Percentiles rank a stretch among this genome's conserved stretches.
Evolutionary conservation across 2,329 filamentous ascomycete genomes (phyloP).

Genomic region (Ceratocystis diversiconidia): DNA sequence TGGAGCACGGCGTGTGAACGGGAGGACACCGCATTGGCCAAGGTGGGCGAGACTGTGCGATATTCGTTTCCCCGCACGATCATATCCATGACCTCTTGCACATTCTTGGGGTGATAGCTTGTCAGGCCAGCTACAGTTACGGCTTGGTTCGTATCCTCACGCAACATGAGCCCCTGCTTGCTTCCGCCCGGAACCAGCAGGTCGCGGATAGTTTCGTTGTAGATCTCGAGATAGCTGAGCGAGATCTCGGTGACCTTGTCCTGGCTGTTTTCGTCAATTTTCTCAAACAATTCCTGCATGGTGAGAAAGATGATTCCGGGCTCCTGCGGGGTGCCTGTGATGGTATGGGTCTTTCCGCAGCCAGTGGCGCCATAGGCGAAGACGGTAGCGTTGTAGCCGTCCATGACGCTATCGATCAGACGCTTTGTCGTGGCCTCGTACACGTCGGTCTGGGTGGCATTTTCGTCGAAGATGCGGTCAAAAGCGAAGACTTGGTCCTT

Average conservation of each 20-base stretch:
- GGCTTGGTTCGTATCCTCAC: conserved; percentile 85
- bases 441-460: conserved; percentile 78
- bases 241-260: conserved; percentile 85
- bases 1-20: conserved; percentile 94
- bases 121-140: conserved; percentile 85
- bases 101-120: conserved; percentile 79
- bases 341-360: conserved; percentile 97
- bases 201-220: conserved; percentile 97
- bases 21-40: conserved; percentile 93
- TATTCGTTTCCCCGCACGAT: conserved; percentile 90
- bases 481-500: conserved; percentile 98
- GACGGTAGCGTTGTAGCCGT: conserved; percentile 97
- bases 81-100: conserved; percentile 98
- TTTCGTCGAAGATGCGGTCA: conserved; percentile 93
- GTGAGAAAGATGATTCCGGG: conserved; percentile 97
- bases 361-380: conserved; percentile 97
- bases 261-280: conserved; percentile 70
- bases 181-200: conserved; percentile 72
- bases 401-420: conserved; percentile 86
- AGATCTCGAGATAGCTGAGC: conserved; percentile 92
- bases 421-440: conserved; percentile 85
- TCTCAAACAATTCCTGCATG: conserved; percentile 97
- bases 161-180: conserved; percentile 75
- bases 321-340: conserved; percentile 78
- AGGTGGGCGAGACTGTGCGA: conserved; percentile 89